phyloP scores from a whole-genome alignment of 108 stramenopile species.

The Skeletonema grethae region DNA sequence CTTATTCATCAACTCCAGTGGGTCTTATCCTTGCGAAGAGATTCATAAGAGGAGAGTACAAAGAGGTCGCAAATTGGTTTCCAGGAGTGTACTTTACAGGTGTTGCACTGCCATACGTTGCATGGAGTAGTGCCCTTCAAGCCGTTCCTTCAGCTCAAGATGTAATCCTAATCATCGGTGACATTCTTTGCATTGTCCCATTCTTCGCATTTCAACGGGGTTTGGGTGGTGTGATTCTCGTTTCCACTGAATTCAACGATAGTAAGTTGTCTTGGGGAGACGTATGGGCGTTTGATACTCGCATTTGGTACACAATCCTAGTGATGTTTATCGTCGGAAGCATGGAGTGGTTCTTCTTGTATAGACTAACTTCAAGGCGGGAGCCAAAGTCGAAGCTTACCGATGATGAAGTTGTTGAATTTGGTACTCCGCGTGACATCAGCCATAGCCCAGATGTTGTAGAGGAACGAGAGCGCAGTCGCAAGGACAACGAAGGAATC shows the following conservation, averaged over 20 bases:
- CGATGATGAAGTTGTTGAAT: too few species aligned
- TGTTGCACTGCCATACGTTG: conserved; percentile 31
- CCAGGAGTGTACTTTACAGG: conserved; percentile 45
- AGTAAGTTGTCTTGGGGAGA: conserved; percentile 31
- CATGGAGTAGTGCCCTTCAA: conserved; percentile 25
- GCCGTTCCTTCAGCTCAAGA: conserved; percentile 20
- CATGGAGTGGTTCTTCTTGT: conserved; percentile 42
- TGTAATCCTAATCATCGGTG: conserved; percentile 40
- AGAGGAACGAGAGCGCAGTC: conserved; percentile 28
- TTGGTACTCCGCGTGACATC: conserved; percentile 12
- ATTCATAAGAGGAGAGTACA: conserved; percentile 32
- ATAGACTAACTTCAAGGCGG: conserved; percentile 31
- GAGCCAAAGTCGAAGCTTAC: background rate
- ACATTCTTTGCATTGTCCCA: conserved; percentile 40
- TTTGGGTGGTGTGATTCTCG: conserved; percentile 30
- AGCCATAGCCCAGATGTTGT: conserved; percentile 18
- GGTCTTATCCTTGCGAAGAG: conserved; percentile 52
- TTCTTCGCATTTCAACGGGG: conserved; percentile 50
- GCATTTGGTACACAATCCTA: conserved; percentile 42
- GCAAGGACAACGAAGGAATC: conserved; percentile 35
- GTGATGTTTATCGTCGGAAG: conserved; percentile 39
- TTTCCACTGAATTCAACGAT: conserved; percentile 37
- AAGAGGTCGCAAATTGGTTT: conserved; percentile 46
- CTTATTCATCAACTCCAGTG: conserved; percentile 38
- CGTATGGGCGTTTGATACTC: conserved; percentile 47